These are phyloP conservation scores for Pyrus betulifolia DNA, from an alignment of 306 rosid species.

Conservation along the genomic window DNA sequence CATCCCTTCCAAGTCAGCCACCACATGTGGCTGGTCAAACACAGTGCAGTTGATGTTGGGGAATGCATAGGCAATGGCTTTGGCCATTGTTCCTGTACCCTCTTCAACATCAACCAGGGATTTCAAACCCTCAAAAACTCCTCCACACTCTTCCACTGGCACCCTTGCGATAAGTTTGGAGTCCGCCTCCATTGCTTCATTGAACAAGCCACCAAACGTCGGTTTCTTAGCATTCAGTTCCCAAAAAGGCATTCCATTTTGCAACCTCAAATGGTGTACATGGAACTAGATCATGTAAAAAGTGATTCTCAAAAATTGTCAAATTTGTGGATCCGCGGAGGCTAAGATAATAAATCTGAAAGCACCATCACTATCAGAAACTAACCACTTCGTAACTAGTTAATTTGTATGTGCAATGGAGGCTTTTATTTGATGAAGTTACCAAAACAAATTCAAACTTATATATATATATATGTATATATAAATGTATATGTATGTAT, in stretches of 20 bases:
- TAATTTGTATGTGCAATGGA: too few relatives aligned
- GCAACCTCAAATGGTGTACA: conserved; percentile 5
- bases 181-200: conserved; percentile 28
- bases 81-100: conserved; percentile 28
- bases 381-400: too few relatives aligned
- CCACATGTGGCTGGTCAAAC: conserved; percentile 28
- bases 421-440: too few relatives aligned
- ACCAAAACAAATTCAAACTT: too few relatives aligned
- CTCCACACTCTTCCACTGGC: conserved; percentile 5
- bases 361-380: too few relatives aligned
- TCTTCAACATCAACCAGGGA: conserved; percentile 43
- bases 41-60: conserved; percentile 27
- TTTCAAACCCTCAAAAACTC: conserved; percentile 15
- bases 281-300: not conserved
- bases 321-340: too few relatives aligned
- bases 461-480: too few relatives aligned
- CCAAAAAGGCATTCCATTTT: conserved; percentile 17
- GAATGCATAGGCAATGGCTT: conserved; percentile 21
- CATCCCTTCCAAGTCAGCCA: conserved; percentile 1
- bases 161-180: not conserved
- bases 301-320: too few relatives aligned
- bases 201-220: not conserved
- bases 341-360: too few relatives aligned
- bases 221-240: conserved; percentile 3
- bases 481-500: too few relatives aligned